phyloP scores from a whole-genome alignment of 805 yeast species.

The Saturnispora zaruensis region DNA sequence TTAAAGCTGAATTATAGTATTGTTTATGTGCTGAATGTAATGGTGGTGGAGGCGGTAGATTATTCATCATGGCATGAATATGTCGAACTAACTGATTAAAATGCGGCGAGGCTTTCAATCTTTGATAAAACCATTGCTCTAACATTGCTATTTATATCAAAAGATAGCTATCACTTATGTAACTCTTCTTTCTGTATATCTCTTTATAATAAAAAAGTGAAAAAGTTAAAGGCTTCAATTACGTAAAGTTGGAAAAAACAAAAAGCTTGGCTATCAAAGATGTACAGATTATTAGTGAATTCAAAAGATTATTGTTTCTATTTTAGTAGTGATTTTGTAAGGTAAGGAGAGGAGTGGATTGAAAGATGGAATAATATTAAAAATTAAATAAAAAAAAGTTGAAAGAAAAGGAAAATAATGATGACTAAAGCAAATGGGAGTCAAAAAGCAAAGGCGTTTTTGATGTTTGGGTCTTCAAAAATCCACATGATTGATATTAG shows the following conservation, averaged over 20 bases:
- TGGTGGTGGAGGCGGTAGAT: conserved; percentile 40
- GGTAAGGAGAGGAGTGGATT: neutral
- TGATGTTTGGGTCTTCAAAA: conserved; percentile 7
- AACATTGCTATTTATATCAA: conserved; percentile 17
- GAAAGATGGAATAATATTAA: neutral
- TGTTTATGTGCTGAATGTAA: conserved; percentile 14
- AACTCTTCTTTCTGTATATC: neutral
- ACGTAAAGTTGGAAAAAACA: neutral
- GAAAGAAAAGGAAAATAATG: neutral
- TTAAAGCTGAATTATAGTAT: conserved; percentile 13
- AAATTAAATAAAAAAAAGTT: neutral
- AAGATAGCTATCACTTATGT: neutral
- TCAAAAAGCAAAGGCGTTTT: neutral
- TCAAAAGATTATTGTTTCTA: no score
- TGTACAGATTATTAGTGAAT: no score
- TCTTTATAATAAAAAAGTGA: neutral
- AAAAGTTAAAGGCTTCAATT: neutral
- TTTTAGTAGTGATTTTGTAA: no score
- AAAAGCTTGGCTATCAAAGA: neutral
- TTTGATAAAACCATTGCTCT: conserved; percentile 39
- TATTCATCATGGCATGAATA: conserved; percentile 56
- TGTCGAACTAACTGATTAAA: conserved; percentile 57
- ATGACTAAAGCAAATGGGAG: neutral
- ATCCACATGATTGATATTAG: conserved; percentile 8
- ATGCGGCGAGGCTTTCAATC: conserved; percentile 46